Percentiles rank a stretch among this genome's conserved stretches.
phyloP scores from a whole-genome alignment of 805 yeast species.

The Suhomyces pyralidae region DNA sequence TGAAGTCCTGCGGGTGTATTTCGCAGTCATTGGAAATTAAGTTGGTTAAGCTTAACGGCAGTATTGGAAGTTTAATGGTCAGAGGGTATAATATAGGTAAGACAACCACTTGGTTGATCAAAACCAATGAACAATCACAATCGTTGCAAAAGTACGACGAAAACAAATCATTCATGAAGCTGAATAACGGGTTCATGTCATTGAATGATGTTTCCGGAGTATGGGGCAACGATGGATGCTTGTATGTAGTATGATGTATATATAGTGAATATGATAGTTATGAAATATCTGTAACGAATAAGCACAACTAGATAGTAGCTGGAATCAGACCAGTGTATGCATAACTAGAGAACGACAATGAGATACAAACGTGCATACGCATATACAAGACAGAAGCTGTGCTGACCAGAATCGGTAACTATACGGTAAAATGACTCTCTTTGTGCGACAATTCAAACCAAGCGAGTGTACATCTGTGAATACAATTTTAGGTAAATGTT shows the following conservation, averaged over 20 bases:
- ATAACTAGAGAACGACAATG: too few relatives aligned
- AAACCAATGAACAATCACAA: not conserved
- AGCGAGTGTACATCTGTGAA: not conserved
- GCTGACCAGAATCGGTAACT: not conserved
- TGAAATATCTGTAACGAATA: not conserved
- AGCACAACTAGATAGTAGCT: not conserved
- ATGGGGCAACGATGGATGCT: slow-evolving; percentile 73
- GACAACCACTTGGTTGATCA: slow-evolving; percentile 17
- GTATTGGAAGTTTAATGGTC: slow-evolving; percentile 48
- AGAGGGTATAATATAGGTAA: slow-evolving; percentile 71
- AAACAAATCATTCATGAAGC: slow-evolving; percentile 22
- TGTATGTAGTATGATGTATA: slow-evolving; percentile 40
- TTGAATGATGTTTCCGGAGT: slow-evolving; percentile 49
- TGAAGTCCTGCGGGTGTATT: slow-evolving; percentile 53
- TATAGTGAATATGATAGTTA: not conserved
- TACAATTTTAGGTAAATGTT: not conserved
- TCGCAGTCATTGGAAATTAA: slow-evolving; percentile 62
- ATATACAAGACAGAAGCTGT: not conserved
- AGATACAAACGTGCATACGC: too few relatives aligned
- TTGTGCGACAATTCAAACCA: not conserved
- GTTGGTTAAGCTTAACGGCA: slow-evolving; percentile 31
- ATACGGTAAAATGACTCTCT: too few relatives aligned
- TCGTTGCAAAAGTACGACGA: slow-evolving; percentile 14
- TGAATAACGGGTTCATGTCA: slow-evolving; percentile 40
- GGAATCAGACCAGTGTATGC: too few relatives aligned